Evolutionary conservation across 345 rosid species (phyloP).

Genomic region (Excoecaria agallocha): DNA sequence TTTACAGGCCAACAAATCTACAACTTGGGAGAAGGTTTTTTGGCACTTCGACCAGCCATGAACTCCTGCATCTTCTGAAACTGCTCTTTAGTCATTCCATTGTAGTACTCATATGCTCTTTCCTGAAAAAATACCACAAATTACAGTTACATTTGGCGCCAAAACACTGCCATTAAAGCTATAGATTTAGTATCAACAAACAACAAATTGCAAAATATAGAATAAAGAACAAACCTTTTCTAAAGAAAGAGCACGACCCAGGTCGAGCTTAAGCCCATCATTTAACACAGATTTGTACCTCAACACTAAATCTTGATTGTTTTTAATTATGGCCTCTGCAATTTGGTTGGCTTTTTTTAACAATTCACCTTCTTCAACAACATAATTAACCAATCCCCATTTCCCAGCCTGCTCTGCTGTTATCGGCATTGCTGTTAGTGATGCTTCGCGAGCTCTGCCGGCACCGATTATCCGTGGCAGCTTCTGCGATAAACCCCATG

Average conservation of each 20-base stretch:
- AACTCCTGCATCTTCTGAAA: constrained; percentile 97
- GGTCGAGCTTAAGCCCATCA: constrained; percentile 74
- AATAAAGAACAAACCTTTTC: constrained; percentile 58
- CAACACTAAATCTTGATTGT: constrained; percentile 71
- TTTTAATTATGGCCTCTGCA: constrained; percentile 64
- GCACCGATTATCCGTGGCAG: constrained; percentile 75
- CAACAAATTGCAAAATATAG: background rate
- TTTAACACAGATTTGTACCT: constrained; percentile 74
- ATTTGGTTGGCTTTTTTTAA: constrained; percentile 62
- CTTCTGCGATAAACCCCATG: constrained; percentile 98
- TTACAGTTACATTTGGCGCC: no score
- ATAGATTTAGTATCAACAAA: no score
- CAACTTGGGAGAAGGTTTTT: constrained; percentile 60
- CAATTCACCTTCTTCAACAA: constrained; percentile 65
- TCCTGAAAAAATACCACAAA: constrained; percentile 43
- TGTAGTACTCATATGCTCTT: constrained; percentile 69
- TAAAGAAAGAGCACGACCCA: constrained; percentile 63
- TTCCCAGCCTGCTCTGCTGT: constrained; percentile 79
- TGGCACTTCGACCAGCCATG: constrained; percentile 62
- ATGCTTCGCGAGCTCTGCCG: constrained; percentile 76
- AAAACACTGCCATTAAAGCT: background rate
- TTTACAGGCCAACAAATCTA: constrained; percentile 18
- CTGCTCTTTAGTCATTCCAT: constrained; percentile 82
- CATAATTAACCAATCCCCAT: constrained; percentile 81
- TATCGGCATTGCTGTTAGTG: constrained; percentile 58